Evolutionary conservation across 164 flowering plant genomes (phyloP).

Genomic region (Litsea cubeba): DNA sequence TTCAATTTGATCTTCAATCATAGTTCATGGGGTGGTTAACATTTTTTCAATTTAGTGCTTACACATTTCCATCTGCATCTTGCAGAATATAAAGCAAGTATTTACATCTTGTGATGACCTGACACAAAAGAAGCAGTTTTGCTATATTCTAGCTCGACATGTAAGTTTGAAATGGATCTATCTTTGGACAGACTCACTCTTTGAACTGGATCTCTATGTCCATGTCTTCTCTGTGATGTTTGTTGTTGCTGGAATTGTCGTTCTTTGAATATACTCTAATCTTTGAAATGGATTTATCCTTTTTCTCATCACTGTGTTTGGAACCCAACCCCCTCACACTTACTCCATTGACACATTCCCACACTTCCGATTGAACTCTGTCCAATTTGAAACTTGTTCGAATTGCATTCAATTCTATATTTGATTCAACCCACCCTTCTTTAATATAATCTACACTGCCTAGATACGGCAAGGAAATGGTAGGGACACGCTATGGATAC

Average conservation of each 20-base stretch:
- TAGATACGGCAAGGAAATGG: too few relatives aligned
- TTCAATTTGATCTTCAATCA: not conserved
- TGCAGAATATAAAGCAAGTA: slow-evolving; percentile 82
- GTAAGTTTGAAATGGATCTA: slow-evolving; percentile 39
- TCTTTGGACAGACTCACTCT: too few relatives aligned
- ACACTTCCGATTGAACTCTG: too few relatives aligned
- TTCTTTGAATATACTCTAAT: not conserved
- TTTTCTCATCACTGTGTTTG: not conserved
- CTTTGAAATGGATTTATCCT: not conserved
- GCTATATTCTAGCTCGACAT: slow-evolving; percentile 89
- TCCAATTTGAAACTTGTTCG: too few relatives aligned
- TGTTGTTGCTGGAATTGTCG: not conserved
- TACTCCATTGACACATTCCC: too few relatives aligned
- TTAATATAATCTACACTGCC: too few relatives aligned
- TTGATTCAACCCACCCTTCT: too few relatives aligned
- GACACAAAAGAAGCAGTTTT: slow-evolving; percentile 68
- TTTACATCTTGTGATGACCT: slow-evolving; percentile 63
- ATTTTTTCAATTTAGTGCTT: slow-evolving; percentile 6
- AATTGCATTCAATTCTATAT: too few relatives aligned
- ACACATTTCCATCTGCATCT: slow-evolving; percentile 7
- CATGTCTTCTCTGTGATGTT: not conserved
- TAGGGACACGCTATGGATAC: too few relatives aligned
- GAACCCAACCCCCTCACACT: too few relatives aligned
- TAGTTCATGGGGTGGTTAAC: not conserved
- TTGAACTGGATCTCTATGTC: too few relatives aligned